These are phyloP conservation scores for Thermomucor indicae-seudaticae DNA, from an alignment of 371 early-diverging fungal species.

Conservation along the genomic window DNA sequence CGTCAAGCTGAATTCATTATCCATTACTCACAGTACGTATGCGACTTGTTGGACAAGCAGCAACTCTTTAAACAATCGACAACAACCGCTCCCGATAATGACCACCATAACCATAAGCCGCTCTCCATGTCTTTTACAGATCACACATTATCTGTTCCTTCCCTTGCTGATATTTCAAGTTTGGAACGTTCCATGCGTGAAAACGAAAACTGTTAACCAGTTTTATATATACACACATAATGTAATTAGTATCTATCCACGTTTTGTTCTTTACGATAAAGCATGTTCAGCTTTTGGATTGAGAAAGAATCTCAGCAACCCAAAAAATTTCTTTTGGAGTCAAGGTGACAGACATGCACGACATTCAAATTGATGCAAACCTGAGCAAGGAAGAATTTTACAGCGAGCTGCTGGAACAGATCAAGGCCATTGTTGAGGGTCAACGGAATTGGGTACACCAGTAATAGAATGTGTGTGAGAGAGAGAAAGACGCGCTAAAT, in stretches of 20 bases:
- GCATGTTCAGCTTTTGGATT: too few relatives aligned
- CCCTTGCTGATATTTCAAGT: slow-evolving; percentile 11
- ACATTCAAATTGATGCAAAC: background rate
- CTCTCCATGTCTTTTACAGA: slow-evolving; percentile 14
- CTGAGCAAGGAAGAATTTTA: slow-evolving; percentile 46
- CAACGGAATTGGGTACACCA: slow-evolving; percentile 48
- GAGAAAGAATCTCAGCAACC: too few relatives aligned
- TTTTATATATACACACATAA: background rate
- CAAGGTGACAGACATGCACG: background rate
- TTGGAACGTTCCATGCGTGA: slow-evolving; percentile 20
- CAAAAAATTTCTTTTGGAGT: too few relatives aligned
- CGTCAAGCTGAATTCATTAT: slow-evolving; percentile 63
- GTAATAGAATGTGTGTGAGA: background rate
- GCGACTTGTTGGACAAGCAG: slow-evolving; percentile 6
- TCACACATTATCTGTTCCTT: slow-evolving; percentile 17
- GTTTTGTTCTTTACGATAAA: too few relatives aligned
- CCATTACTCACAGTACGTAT: slow-evolving; percentile 38
- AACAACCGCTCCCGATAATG: too few relatives aligned
- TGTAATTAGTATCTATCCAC: background rate
- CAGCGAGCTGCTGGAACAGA: slow-evolving; percentile 34
- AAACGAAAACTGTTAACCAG: background rate
- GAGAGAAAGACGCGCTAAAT: background rate
- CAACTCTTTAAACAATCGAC: background rate
- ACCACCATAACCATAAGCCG: slow-evolving; percentile 4
- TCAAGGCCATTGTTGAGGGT: slow-evolving; percentile 39